phyloP scores from a whole-genome alignment of 768 basidiomycete genomes.

The Tulasnella sp. region DNA sequence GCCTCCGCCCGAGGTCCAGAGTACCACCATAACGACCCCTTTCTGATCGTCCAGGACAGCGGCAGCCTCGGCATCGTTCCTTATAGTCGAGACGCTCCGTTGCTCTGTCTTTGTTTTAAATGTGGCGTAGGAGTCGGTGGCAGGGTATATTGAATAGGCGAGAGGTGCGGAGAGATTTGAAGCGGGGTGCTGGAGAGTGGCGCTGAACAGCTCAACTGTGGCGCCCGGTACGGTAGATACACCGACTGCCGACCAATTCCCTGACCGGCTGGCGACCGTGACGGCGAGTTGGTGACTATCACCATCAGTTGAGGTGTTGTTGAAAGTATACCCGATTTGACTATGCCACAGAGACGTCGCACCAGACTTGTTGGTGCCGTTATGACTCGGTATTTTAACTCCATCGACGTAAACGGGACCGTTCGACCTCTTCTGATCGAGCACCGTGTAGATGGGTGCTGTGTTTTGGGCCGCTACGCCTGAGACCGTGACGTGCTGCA shows the following conservation, averaged over 20 bases:
- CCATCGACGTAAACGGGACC: conserved; percentile 37
- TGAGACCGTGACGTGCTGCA: conserved; percentile 55
- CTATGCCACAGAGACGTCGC: conserved; percentile 50
- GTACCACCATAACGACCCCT: conserved; percentile 38
- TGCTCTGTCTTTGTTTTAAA: conserved; percentile 20
- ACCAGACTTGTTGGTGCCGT: conserved; percentile 20
- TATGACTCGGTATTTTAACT: conserved; percentile 20
- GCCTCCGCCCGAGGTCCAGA: conserved; percentile 46
- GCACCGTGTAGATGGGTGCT: conserved; percentile 48
- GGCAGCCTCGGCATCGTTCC: conserved; percentile 44
- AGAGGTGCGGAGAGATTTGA: conserved; percentile 28
- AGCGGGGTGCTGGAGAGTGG: conserved; percentile 40
- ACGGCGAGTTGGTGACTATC: conserved; percentile 26
- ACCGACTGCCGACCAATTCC: conserved; percentile 53
- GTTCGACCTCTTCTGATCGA: conserved; percentile 50
- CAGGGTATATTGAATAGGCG: conserved; percentile 50
- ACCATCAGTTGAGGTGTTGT: conserved; percentile 22
- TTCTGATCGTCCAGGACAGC: conserved; percentile 37
- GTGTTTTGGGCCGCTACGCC: conserved; percentile 33
- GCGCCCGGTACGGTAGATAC: conserved; percentile 49
- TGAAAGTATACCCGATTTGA: conserved; percentile 49
- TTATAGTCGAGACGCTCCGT: conserved; percentile 31
- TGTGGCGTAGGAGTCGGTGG: conserved; percentile 27
- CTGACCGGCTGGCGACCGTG: conserved; percentile 39
- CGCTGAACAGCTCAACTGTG: conserved; percentile 50